phyloP scores from a whole-genome alignment of 108 stramenopile genomes.

The Skeletonema menzelii region DNA sequence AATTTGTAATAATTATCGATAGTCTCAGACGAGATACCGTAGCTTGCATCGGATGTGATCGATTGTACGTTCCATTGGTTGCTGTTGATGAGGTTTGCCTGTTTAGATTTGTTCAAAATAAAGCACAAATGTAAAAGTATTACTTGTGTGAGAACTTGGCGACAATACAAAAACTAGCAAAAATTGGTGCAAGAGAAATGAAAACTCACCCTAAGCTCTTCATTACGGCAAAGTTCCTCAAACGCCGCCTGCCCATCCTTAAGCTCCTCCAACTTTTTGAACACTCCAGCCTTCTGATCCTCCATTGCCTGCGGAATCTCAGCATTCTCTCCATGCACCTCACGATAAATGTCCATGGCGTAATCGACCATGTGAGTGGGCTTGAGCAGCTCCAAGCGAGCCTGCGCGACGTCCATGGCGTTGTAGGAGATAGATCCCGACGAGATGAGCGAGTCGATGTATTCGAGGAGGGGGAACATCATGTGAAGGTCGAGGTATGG shows the following conservation, averaged over 20 bases:
- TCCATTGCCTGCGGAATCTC: slow-evolving; percentile 75
- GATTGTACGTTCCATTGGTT: slow-evolving; percentile 82
- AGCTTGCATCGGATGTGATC: slow-evolving; percentile 45
- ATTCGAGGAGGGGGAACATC: slow-evolving; percentile 94
- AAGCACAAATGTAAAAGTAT: not conserved
- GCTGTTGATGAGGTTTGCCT: slow-evolving; percentile 66
- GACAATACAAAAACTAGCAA: not conserved
- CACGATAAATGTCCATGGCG: slow-evolving; percentile 85
- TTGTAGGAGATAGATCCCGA: slow-evolving; percentile 61
- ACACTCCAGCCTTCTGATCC: slow-evolving; percentile 73
- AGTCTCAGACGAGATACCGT: slow-evolving; percentile 70
- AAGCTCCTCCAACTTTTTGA: slow-evolving; percentile 75
- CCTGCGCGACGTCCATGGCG: slow-evolving; percentile 73
- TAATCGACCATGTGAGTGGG: slow-evolving; percentile 95
- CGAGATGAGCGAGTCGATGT: slow-evolving; percentile 76
- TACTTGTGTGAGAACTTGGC: not conserved
- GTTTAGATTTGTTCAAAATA: not conserved
- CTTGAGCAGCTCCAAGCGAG: slow-evolving; percentile 74
- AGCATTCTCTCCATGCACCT: slow-evolving; percentile 55
- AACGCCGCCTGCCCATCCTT: slow-evolving; percentile 66
- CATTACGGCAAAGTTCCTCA: slow-evolving; percentile 70
- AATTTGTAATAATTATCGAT: slow-evolving; percentile 79
- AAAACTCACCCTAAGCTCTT: slow-evolving; percentile 73
- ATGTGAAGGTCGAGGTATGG: slow-evolving; percentile 95
- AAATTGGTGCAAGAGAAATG: not conserved